Evolutionary conservation across 345 rosid species (phyloP).

Genomic region (Gossypium rotundifolium): DNA sequence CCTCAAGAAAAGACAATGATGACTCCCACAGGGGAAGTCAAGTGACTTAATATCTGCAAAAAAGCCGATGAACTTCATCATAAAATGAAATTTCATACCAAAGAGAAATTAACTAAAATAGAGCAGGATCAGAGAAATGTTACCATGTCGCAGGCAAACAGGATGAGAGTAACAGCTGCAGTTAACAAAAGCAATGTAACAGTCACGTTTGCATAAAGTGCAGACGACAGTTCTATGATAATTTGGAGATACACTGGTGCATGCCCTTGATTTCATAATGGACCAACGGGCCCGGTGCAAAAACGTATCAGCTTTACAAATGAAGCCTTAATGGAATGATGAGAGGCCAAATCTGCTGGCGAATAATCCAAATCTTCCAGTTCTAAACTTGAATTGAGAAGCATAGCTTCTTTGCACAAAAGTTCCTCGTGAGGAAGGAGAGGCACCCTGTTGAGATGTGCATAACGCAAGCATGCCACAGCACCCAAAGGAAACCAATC

Average conservation of each 20-base stretch:
- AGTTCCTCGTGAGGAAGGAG: slow-evolving; percentile 97
- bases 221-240: slow-evolving; percentile 63
- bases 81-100: not conserved
- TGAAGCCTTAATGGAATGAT: slow-evolving; percentile 48
- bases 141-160: slow-evolving; percentile 90
- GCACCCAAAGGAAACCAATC: slow-evolving; percentile 99
- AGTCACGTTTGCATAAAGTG: slow-evolving; percentile 88
- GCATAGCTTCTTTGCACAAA: slow-evolving; percentile 95
- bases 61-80: slow-evolving; percentile 8
- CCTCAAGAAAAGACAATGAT: slow-evolving; percentile 62
- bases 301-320: slow-evolving; percentile 81
- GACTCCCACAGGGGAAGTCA: slow-evolving; percentile 69
- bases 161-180: slow-evolving; percentile 63
- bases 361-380: slow-evolving; percentile 55
- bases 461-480: slow-evolving; percentile 87
- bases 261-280: slow-evolving; percentile 57
- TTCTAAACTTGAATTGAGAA: slow-evolving; percentile 41
- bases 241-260: slow-evolving; percentile 46
- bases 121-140: slow-evolving; percentile 9
- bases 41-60: slow-evolving; percentile 56
- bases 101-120: not conserved
- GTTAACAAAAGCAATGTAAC: slow-evolving; percentile 73
- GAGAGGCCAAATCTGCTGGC: slow-evolving; percentile 49
- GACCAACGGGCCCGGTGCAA: slow-evolving; percentile 82
- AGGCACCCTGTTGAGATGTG: slow-evolving; percentile 83